A percentile compares a stretch with the other conserved stretches of the same genome.
phyloP scores from a whole-genome alignment of 768 basidiomycete genomes.

The Gloeopeniophorella convolvens region DNA sequence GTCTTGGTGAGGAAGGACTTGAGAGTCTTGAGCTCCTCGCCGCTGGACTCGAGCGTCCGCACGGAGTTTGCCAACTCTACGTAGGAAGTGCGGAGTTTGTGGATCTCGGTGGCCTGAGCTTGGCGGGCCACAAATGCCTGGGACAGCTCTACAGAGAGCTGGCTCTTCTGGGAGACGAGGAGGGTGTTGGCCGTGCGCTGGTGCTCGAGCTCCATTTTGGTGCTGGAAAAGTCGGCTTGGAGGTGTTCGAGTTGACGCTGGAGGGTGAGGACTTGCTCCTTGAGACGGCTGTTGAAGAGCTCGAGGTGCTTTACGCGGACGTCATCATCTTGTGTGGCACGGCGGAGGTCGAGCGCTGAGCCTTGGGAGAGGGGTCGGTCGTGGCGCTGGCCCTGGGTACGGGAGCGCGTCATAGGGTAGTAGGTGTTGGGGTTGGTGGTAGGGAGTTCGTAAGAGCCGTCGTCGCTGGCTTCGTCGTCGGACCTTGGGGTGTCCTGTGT shows the following conservation, averaged over 20 bases:
- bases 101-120: conserved; percentile 14
- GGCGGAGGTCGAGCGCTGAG: background rate
- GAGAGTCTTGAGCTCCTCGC: conserved; percentile 29
- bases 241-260: conserved; percentile 20
- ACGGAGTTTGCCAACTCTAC: conserved; percentile 22
- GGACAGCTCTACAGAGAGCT: conserved; percentile 15
- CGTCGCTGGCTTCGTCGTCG: conserved; percentile 14
- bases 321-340: conserved; percentile 1
- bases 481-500: conserved; percentile 6
- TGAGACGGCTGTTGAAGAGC: conserved; percentile 14
- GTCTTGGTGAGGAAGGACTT: conserved; percentile 32
- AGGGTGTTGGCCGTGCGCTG: conserved; percentile 15
- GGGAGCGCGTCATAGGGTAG: conserved; percentile 5
- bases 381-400: conserved; percentile 13
- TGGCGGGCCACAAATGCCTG: conserved; percentile 10
- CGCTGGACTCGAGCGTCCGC: conserved; percentile 18
- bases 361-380: conserved; percentile 7
- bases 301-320: conserved; percentile 12
- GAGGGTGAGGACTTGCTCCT: conserved; percentile 18
- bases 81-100: conserved; percentile 24
- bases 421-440: conserved; percentile 6
- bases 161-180: conserved; percentile 20
- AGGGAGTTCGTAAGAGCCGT: conserved; percentile 17
- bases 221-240: conserved; percentile 18
- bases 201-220: conserved; percentile 19